Percentiles rank a stretch among this genome's conserved stretches.
Conservation (phyloP, 1,284 basidiomycete species). For the Fomitopsis palustris region DNA sequence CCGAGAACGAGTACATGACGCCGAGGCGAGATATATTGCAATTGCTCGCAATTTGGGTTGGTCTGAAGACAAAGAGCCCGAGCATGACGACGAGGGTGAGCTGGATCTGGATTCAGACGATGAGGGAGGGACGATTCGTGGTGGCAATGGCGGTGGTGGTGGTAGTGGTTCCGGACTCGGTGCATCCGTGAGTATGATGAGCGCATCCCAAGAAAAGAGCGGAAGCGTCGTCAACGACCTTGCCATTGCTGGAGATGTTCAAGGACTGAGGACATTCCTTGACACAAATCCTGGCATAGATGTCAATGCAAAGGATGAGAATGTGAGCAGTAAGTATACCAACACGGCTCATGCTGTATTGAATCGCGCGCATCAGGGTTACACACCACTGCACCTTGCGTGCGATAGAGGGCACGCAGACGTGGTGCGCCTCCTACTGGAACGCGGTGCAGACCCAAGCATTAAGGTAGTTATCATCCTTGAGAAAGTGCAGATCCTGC, state of each 20-base stretch:
- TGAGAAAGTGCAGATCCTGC: background rate
- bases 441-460: constrained; percentile 57
- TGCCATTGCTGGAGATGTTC: constrained; percentile 54
- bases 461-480: constrained; percentile 47
- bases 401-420: constrained; percentile 71
- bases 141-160: constrained; percentile 11
- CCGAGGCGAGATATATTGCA: constrained; percentile 63
- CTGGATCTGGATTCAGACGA: constrained; percentile 20
- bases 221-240: constrained; percentile 55
- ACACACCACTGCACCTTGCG: constrained; percentile 82
- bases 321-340: constrained; percentile 43
- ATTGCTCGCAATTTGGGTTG: constrained; percentile 72
- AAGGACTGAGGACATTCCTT: constrained; percentile 46
- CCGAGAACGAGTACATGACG: constrained; percentile 36
- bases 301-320: constrained; percentile 53
- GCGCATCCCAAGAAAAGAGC: constrained; percentile 33
- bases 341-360: constrained; percentile 4
- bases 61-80: constrained; percentile 36
- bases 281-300: constrained; percentile 34
- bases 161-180: constrained; percentile 52
- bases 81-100: constrained; percentile 6
- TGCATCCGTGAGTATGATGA: constrained; percentile 59
- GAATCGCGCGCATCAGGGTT: constrained; percentile 54
- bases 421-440: constrained; percentile 58
- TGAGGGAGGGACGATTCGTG: constrained; percentile 22